A percentile compares a stretch with the other conserved stretches of the same genome.
These are phyloP conservation scores for Micromonas pusilla DNA, from an alignment of 139 green algal species.

Conservation along the genomic window DNA sequence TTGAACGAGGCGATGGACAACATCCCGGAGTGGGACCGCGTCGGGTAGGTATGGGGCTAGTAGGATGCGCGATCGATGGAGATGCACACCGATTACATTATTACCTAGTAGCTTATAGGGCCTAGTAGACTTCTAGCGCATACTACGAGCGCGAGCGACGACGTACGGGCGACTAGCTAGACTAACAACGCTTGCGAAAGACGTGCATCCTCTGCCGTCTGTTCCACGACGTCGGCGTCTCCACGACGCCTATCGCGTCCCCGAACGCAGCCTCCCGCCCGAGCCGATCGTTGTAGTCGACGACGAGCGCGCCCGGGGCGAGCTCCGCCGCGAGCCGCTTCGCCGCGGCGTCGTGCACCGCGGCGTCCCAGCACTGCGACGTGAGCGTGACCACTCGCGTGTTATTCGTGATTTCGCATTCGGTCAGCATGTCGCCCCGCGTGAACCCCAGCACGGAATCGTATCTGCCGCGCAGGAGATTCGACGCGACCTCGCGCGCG, in stretches of 20 bases:
- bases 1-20: constrained; percentile 39
- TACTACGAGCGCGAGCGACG: too few relatives aligned
- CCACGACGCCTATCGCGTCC: background rate
- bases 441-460: background rate
- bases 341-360: background rate
- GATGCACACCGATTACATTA: too few relatives aligned
- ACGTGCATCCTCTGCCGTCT: background rate
- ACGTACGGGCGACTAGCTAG: too few relatives aligned
- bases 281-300: background rate
- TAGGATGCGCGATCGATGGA: too few relatives aligned
- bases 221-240: background rate
- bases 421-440: background rate
- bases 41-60: too few relatives aligned
- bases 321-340: background rate
- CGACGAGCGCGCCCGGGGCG: background rate
- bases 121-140: too few relatives aligned
- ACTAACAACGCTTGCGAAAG: too few relatives aligned
- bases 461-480: background rate
- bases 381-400: background rate
- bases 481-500: background rate
- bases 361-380: background rate
- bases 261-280: background rate
- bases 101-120: too few relatives aligned
- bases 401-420: background rate
- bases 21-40: background rate